Base-by-base conservation (phyloP, 306 rosid species). In the Glycine latifolia region DNA sequence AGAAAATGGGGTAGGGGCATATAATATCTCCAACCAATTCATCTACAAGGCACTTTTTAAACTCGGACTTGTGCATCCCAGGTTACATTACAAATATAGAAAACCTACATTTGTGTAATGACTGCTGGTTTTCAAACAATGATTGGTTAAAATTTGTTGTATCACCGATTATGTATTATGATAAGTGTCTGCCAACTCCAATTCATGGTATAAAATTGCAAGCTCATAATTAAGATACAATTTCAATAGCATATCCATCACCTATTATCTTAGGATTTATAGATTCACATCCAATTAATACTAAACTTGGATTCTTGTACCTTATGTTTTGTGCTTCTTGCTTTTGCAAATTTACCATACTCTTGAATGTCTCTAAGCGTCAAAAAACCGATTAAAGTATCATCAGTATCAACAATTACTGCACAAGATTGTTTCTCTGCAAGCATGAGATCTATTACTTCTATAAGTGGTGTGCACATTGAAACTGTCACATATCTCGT, bases 361-460 rank as follows among this genome's bases (percentile, higher is more conserved):
- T 87, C 92, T 84, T 90, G 91, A 75, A 95, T 91, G 88, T 88
- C 95, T 83, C 85, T 58, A 20, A 93, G 94, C 17, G 90, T 91
- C 83, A 95, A 85, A 16, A 91, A 85, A 85, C 99, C 99, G 71
- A 95, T 82, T 81, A 95, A 83, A 73, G 87, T 81, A 44, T 87
- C 88, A 74, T 87, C 87, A 44, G 79, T 62, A 74, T 89, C 94
- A 72, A 95, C 92, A 44, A 95, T 91, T 87, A 95, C 78, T 12
- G 97, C 97, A 89, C 90, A 95, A 44, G 97, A 90, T 88, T 90
- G 93, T 87, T 93, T 95, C 89, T 91, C 97, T 1, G 76, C 83
- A 75, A 95, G 91, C 99, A 95, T 95, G 84, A 90, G 92, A 89
- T 80, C 88, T 71, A 95, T 80, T 73, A 93, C 94, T 61, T 91